These are phyloP conservation scores for Pseudogymnoascus sp. DNA, from an alignment of 2,329 filamentous ascomycete species.

Conservation along the genomic window DNA sequence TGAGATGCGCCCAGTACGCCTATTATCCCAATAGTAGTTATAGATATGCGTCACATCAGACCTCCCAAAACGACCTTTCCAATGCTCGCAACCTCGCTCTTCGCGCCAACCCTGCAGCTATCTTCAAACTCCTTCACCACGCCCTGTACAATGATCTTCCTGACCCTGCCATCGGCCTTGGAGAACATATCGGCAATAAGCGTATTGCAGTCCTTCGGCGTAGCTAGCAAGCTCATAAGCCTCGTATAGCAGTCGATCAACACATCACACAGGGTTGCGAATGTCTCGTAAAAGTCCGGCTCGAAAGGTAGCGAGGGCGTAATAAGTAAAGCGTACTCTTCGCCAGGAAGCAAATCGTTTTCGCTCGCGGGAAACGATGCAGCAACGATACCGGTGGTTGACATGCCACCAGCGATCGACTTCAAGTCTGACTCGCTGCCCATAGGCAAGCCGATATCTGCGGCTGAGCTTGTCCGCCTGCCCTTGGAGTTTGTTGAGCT, in stretches of 20 bases:
- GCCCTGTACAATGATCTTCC: constrained; percentile 82
- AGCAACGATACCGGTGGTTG: constrained; percentile 29
- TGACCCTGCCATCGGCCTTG: constrained; percentile 77
- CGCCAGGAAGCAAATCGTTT: constrained; percentile 65
- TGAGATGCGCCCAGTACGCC: constrained; percentile 1
- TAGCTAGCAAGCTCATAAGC: constrained; percentile 66
- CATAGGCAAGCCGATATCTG: constrained; percentile 50
- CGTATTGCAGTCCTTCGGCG: constrained; percentile 62
- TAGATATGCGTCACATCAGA: constrained; percentile 48
- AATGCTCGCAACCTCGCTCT: constrained; percentile 74
- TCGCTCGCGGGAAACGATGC: constrained; percentile 46
- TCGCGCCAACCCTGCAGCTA: constrained; percentile 64
- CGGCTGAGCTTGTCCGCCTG: constrained; percentile 49
- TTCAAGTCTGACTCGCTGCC: constrained; percentile 38
- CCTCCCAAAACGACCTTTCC: constrained; percentile 86
- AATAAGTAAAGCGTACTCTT: constrained; percentile 80
- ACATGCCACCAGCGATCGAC: constrained; percentile 31
- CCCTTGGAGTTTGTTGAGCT: constrained; percentile 43
- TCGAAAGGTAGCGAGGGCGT: constrained; percentile 94
- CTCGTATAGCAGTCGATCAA: constrained; percentile 85
- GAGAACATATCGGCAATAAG: constrained; percentile 74
- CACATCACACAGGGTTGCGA: constrained; percentile 90
- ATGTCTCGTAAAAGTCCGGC: constrained; percentile 94
- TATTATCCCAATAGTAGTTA: not conserved
- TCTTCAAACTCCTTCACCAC: constrained; percentile 93